Evolutionary conservation across 2,329 filamentous ascomycete genomes (phyloP).

Genomic region (Eutypa lata): DNA sequence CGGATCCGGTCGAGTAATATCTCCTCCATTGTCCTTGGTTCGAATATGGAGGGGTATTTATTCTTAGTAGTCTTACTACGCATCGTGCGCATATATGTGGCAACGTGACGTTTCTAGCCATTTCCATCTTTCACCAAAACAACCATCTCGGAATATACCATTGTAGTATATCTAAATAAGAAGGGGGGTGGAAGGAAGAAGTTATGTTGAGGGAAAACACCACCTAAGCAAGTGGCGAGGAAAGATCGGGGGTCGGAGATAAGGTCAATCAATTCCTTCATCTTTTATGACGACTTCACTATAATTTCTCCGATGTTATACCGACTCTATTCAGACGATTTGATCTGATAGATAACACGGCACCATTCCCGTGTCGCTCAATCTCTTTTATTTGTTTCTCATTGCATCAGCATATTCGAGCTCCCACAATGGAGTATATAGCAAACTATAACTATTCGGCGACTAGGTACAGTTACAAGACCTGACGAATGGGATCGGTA

Average conservation of each 20-base stretch:
- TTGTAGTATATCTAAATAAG: neutral
- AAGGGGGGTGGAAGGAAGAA: neutral
- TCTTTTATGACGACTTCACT: no score
- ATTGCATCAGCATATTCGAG: no score
- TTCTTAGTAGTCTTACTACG: constrained; percentile 3
- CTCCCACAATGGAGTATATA: no score
- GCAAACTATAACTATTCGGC: no score
- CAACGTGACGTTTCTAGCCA: constrained; percentile 14
- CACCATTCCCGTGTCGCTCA: no score
- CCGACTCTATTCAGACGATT: no score
- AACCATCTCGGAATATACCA: neutral
- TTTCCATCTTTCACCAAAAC: constrained; percentile 7
- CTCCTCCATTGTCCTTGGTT: constrained; percentile 1
- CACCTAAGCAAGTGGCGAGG: neutral
- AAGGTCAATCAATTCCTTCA: neutral
- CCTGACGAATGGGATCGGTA: no score
- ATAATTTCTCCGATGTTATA: no score
- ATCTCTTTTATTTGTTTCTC: no score
- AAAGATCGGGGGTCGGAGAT: neutral
- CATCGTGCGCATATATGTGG: constrained; percentile 21
- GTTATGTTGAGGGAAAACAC: neutral
- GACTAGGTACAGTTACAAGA: no score
- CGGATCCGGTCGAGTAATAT: constrained; percentile 8
- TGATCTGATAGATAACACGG: no score
- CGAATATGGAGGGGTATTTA: neutral